phyloP scores from a whole-genome alignment of 1,284 basidiomycete genomes.

The Apiotrichum siamense region DNA sequence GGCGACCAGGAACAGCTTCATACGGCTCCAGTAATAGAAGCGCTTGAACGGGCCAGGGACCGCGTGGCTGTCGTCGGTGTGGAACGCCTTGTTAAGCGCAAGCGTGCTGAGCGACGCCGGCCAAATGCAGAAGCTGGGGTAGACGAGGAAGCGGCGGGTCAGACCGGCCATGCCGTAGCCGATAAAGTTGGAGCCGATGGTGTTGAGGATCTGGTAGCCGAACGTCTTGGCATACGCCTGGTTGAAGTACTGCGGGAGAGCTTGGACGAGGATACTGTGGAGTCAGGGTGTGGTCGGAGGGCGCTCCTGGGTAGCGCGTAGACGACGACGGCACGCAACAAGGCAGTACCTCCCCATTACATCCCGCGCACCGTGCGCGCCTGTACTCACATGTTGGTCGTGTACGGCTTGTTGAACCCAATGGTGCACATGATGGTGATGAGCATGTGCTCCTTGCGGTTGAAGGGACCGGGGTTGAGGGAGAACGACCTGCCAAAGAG shows the following conservation, averaged over 20 bases:
- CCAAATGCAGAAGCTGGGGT: slow-evolving; percentile 50
- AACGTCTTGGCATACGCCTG: slow-evolving; percentile 40
- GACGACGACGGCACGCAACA: no score
- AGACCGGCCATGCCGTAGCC: slow-evolving; percentile 53
- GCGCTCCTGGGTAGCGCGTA: no score
- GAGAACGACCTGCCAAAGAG: slow-evolving; percentile 16
- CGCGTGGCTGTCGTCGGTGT: slow-evolving; percentile 37
- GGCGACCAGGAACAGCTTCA: slow-evolving; percentile 41
- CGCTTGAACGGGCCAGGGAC: slow-evolving; percentile 42
- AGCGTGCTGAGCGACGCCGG: slow-evolving; percentile 49
- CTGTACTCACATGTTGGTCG: slow-evolving; percentile 44
- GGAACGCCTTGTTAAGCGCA: slow-evolving; percentile 49
- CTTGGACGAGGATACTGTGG: slow-evolving; percentile 39
- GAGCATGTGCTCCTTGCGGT: slow-evolving; percentile 45
- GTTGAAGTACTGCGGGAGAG: slow-evolving; percentile 34
- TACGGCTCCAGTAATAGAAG: slow-evolving; percentile 40
- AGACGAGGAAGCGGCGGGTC: slow-evolving; percentile 50
- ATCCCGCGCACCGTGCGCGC: no score
- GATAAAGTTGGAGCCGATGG: slow-evolving; percentile 50
- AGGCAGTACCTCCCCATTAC: no score
- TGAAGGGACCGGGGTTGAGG: slow-evolving; percentile 52
- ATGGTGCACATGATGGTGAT: slow-evolving; percentile 48
- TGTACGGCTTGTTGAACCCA: slow-evolving; percentile 42
- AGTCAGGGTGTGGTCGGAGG: no score
- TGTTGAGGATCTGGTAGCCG: slow-evolving; percentile 45